Percentiles rank a stretch among this genome's conserved stretches.
Conservation (phyloP, 495 filamentous ascomycete genomes). For the Penicillium lagena region DNA sequence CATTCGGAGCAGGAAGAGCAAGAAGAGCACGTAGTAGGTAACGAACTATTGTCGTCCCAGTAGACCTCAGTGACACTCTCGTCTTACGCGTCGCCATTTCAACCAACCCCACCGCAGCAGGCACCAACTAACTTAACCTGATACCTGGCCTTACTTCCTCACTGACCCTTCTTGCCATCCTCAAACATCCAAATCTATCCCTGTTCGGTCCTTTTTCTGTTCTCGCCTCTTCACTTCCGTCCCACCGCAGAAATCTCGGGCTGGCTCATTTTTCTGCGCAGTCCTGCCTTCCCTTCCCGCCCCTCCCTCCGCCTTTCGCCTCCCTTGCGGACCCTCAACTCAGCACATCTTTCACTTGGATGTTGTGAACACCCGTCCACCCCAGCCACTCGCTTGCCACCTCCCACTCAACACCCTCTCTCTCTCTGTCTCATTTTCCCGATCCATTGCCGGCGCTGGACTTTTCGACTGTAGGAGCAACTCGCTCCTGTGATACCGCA, state of each 20-base stretch:
- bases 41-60: no score
- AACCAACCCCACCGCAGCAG: no score
- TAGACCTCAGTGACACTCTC: no score
- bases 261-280: conserved; percentile 19
- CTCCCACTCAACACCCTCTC: conserved; percentile 3
- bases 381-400: neutral
- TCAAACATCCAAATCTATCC: neutral
- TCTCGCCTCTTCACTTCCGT: no score
- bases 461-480: conserved; percentile 32
- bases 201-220: no score
- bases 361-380: no score
- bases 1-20: no score
- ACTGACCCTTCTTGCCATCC: conserved; percentile 3
- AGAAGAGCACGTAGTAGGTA: no score
- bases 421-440: conserved; percentile 14
- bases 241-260: conserved; percentile 14
- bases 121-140: no score
- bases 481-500: conserved; percentile 30
- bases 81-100: no score
- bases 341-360: no score
- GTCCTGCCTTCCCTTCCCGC: conserved; percentile 3
- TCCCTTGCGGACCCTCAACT: neutral
- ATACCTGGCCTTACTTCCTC: no score
- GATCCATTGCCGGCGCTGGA: conserved; percentile 30
- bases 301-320: neutral